A percentile compares a stretch with the other conserved stretches of the same genome.
These are phyloP conservation scores for Orbilia javanica DNA, from an alignment of 2,329 filamentous ascomycete species.

Conservation along the genomic window DNA sequence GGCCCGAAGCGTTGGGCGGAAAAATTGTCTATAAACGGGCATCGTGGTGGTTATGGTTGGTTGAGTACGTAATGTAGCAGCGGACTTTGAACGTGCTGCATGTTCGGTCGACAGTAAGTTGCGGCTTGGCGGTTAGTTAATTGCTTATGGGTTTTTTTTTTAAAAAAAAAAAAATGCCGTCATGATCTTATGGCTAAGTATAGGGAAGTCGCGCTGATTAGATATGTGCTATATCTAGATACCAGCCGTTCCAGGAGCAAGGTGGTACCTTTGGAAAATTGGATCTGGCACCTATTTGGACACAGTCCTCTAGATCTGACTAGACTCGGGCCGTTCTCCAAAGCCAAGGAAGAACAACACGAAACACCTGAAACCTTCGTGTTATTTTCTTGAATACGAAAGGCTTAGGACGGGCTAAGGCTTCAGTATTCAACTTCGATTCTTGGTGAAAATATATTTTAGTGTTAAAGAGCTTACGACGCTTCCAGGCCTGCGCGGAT, in stretches of 20 bases:
- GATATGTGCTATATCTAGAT: neutral
- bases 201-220: neutral
- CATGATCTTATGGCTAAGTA: neutral
- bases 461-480: slow-evolving; percentile 4
- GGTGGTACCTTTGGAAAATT: too few relatives aligned
- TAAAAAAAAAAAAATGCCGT: too few relatives aligned
- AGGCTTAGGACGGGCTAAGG: neutral
- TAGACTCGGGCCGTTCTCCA: too few relatives aligned
- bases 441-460: neutral
- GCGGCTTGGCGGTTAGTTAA: neutral
- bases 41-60: neutral
- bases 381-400: slow-evolving; percentile 26
- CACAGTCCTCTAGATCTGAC: too few relatives aligned
- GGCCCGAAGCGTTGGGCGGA: slow-evolving; percentile 11
- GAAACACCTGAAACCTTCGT: neutral
- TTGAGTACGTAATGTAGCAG: slow-evolving; percentile 21
- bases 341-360: slow-evolving; percentile 20
- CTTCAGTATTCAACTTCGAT: neutral
- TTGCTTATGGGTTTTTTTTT: too few relatives aligned
- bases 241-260: too few relatives aligned
- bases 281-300: too few relatives aligned
- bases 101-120: neutral
- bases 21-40: neutral
- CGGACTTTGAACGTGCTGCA: neutral
- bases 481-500: neutral